Percentiles rank a stretch among this genome's conserved stretches.
phyloP scores from a whole-genome alignment of 768 basidiomycete species.

The Flagelloscypha sp. region DNA sequence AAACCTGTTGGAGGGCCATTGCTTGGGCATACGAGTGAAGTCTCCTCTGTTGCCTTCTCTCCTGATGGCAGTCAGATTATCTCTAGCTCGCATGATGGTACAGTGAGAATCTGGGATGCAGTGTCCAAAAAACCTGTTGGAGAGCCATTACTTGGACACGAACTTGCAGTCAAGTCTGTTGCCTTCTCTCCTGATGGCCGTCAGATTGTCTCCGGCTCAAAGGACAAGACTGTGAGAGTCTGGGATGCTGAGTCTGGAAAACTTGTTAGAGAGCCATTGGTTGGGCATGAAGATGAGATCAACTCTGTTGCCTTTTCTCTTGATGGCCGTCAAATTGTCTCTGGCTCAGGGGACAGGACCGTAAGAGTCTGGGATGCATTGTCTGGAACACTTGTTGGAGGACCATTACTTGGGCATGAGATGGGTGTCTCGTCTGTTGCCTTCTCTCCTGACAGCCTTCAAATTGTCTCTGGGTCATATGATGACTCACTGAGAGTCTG shows the following conservation, averaged over 20 bases:
- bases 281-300: constrained; percentile 10
- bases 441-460: constrained; percentile 13
- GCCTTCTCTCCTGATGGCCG: constrained; percentile 10
- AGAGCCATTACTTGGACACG: background rate
- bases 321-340: constrained; percentile 13
- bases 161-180: constrained; percentile 1
- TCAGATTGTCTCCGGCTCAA: constrained; percentile 8
- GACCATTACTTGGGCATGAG: constrained; percentile 8
- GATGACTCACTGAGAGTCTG: constrained; percentile 21
- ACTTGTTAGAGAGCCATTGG: background rate
- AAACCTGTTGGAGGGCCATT: background rate
- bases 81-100: constrained; percentile 9
- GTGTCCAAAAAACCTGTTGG: constrained; percentile 2
- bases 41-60: constrained; percentile 12
- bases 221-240: constrained; percentile 5
- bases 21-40: constrained; percentile 4
- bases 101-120: constrained; percentile 6
- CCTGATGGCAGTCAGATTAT: constrained; percentile 21
- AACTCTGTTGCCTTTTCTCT: constrained; percentile 12
- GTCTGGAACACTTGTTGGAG: background rate
- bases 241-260: constrained; percentile 11
- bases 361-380: constrained; percentile 12
- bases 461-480: constrained; percentile 18
- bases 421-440: constrained; percentile 7
- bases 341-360: constrained; percentile 12